A percentile compares a stretch with the other conserved stretches of the same genome.
These are phyloP conservation scores for Zygotorulaspora florentina DNA, from an alignment of 805 yeast genomes.

Conservation along the genomic window DNA sequence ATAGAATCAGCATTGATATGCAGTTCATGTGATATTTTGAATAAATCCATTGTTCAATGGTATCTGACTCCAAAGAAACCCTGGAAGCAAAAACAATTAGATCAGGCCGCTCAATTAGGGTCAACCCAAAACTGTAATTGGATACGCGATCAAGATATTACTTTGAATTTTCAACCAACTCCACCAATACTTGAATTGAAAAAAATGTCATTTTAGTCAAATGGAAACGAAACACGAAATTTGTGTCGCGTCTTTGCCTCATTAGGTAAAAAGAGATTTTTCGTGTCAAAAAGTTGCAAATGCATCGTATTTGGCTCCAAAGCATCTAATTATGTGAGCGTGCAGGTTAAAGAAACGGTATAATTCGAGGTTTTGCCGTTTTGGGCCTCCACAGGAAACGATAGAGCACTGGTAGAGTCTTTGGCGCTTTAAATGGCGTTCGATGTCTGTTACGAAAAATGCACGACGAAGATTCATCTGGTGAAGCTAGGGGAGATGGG, in stretches of 20 bases:
- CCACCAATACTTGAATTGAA: neutral
- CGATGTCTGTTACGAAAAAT: too few species aligned
- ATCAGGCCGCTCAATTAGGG: neutral
- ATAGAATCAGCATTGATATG: conserved; percentile 1
- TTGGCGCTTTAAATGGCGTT: too few species aligned
- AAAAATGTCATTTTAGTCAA: neutral
- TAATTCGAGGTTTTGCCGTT: conserved; percentile 10
- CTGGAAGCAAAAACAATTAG: conserved; percentile 4
- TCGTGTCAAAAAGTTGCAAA: conserved; percentile 5
- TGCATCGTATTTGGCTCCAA: neutral
- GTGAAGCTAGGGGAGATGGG: too few species aligned
- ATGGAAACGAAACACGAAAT: neutral
- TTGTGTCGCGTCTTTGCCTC: conserved; percentile 1
- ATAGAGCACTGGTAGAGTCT: neutral
- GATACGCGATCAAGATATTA: neutral
- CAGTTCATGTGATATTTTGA: conserved; percentile 9
- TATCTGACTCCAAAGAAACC: conserved; percentile 6
- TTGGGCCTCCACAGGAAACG: conserved; percentile 4
- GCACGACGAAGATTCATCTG: too few species aligned
- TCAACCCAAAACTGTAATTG: neutral
- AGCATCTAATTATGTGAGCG: neutral
- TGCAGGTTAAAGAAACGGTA: neutral
- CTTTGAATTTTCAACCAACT: neutral
- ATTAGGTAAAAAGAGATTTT: conserved; percentile 1
- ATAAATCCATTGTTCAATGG: conserved; percentile 6